Evolutionary conservation across 495 filamentous ascomycete genomes (phyloP).

Genomic region (Aspergillus sclerotioniger): DNA sequence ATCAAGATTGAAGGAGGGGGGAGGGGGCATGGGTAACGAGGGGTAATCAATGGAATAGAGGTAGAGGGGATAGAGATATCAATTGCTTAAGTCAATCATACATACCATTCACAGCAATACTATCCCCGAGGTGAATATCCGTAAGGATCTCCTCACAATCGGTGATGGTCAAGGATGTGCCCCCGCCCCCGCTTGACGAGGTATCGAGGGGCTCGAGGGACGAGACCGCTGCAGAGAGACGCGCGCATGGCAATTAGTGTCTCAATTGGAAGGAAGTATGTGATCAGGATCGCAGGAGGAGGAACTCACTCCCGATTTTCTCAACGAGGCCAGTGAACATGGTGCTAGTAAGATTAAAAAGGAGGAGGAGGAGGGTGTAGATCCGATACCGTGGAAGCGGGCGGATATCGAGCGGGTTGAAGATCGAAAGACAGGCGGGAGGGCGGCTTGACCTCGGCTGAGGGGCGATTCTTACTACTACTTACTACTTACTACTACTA

Average conservation of each 20-base stretch:
- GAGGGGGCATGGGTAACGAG: background rate
- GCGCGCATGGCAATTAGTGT: background rate
- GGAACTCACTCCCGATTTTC: constrained; percentile 76
- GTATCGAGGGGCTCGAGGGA: constrained; percentile 76
- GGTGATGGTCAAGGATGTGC: constrained; percentile 87
- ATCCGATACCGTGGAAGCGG: constrained; percentile 12
- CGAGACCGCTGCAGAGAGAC: constrained; percentile 63
- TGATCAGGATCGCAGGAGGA: background rate
- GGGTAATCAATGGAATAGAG: background rate
- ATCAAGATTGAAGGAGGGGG: background rate
- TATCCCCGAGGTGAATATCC: constrained; percentile 86
- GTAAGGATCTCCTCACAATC: constrained; percentile 69
- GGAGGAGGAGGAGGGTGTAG: background rate
- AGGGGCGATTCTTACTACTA: constrained; percentile 8
- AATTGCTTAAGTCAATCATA: background rate
- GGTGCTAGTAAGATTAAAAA: constrained; percentile 19
- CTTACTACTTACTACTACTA: no score
- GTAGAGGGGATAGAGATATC: background rate
- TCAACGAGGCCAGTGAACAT: constrained; percentile 99
- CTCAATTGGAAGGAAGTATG: no score
- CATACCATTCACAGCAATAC: constrained; percentile 85
- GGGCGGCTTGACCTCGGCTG: constrained; percentile 35
- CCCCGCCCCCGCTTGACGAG: constrained; percentile 63
- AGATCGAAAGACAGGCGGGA: constrained; percentile 13
- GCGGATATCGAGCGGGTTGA: constrained; percentile 19